Evolutionary conservation across 305 asterid species (phyloP), one percentile per base, ranked within the genome.

Genomic region (Petunia hybrid): DNA sequence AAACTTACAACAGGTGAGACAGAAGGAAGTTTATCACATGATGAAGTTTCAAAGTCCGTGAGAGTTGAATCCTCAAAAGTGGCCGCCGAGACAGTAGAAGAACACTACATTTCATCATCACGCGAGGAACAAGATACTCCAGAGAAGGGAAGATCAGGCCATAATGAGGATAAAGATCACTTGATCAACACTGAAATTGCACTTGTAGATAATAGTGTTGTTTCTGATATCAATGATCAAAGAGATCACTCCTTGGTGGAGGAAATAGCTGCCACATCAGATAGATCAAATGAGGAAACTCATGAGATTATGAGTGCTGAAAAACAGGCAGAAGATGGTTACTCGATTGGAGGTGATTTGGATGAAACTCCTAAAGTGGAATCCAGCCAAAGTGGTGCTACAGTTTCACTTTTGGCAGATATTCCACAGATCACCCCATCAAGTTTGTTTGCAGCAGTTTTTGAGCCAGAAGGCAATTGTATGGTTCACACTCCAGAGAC

Each of bases 61-160:
- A 76, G 81, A 62, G 78, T 76, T 60, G 86, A 85, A 80, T 60
- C 79, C 36, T 66, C 45, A 16, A 65, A 46, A 76, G 73, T 68
- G 74, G 57, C 86, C 40, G 55, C 83, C 56, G 81, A 80, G 48
- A 68, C 80, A 80, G 83, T 82, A 81, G 90, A 87, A 82, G 86
- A 48, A 41, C 42, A 71, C 22, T 80, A 36, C 6, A 66, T 31
- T 74, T 57, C 77, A 71, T 22, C 68, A 13, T 48, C 43, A 13
- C 31, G 61, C 38, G 82, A 87, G 79, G 71, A 16, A 3, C 81
- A 40, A 53, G 69, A 80, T 84, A 70, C 65, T 13, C 7, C 45
- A 46, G 74, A 62, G 73, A 13, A 22, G 56, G 76, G 57, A 42
- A 66, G 59, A 3, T 3, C 85, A 6, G 64, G 74, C 64, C 48